Conservation (phyloP, 2,329 filamentous ascomycete genomes). For the Aureobasidium sp. region DNA sequence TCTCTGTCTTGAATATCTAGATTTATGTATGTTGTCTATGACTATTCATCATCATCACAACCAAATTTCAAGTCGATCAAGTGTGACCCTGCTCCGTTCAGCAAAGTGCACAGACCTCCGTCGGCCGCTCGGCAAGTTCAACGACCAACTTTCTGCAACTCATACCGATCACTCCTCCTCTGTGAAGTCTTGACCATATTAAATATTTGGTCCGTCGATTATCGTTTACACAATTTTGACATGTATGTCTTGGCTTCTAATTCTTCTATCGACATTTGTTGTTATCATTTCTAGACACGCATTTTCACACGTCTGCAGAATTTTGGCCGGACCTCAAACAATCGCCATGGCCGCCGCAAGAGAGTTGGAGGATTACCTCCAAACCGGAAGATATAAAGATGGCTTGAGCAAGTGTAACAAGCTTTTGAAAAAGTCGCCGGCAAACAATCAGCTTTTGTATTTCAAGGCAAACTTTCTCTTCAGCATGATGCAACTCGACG, state of each 20-base stretch:
- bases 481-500: slow-evolving; percentile 17
- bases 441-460: slow-evolving; percentile 23
- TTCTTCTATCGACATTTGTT: background rate
- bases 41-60: no score
- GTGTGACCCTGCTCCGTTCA: background rate
- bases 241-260: slow-evolving; percentile 9
- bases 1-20: background rate
- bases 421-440: slow-evolving; percentile 23
- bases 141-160: slow-evolving; percentile 4
- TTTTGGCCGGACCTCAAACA: background rate
- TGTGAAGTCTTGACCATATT: background rate
- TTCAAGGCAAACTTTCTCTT: slow-evolving; percentile 26
- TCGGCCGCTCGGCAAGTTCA: background rate
- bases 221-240: background rate
- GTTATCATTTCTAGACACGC: background rate
- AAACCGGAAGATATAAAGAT: slow-evolving; percentile 21
- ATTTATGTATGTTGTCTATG: no score
- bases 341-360: background rate
- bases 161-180: background rate
- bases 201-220: background rate
- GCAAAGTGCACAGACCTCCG: background rate
- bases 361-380: slow-evolving; percentile 9
- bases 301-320: background rate
- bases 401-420: slow-evolving; percentile 28
- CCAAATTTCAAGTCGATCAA: background rate